Evolutionary conservation across 768 basidiomycete genomes (phyloP).

Genomic region (Cyclocybe cylindracea): DNA sequence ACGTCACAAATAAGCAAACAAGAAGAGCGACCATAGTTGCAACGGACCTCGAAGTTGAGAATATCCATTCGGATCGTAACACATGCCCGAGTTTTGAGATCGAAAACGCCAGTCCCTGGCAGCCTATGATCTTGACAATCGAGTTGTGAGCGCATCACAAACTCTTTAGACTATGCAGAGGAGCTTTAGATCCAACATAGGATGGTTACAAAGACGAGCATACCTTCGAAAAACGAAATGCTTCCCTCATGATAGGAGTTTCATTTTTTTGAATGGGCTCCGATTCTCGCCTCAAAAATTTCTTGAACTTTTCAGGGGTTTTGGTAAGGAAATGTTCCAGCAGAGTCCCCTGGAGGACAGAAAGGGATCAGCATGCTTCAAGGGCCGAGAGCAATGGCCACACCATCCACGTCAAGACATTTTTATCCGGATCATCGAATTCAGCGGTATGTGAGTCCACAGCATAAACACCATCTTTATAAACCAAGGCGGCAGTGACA

Average conservation of each 20-base stretch:
- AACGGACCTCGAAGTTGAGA: conserved; percentile 71
- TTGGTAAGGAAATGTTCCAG: conserved; percentile 87
- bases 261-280: conserved; percentile 24
- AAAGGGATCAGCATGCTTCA: not conserved
- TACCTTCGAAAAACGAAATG: conserved; percentile 87
- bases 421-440: conserved; percentile 50
- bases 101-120: conserved; percentile 91
- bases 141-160: conserved; percentile 94
- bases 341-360: conserved; percentile 67
- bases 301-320: conserved; percentile 60
- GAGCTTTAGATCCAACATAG: not conserved
- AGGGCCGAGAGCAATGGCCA: conserved; percentile 14
- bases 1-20: not conserved
- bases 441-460: conserved; percentile 56
- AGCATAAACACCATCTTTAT: conserved; percentile 66
- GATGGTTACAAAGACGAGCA: conserved; percentile 6
- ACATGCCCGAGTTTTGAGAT: conserved; percentile 93
- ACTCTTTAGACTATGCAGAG: conserved; percentile 46
- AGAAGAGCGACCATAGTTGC: not conserved
- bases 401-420: conserved; percentile 78
- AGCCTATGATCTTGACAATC: conserved; percentile 82
- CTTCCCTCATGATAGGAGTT: conserved; percentile 52
- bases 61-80: conserved; percentile 83
- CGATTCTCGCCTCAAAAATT: conserved; percentile 44
- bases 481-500: conserved; percentile 63